A percentile compares a stretch with the other conserved stretches of the same genome.
Evolutionary conservation across 2,329 filamentous ascomycete genomes (phyloP).

Genomic region (Sclerotinia borealis): DNA sequence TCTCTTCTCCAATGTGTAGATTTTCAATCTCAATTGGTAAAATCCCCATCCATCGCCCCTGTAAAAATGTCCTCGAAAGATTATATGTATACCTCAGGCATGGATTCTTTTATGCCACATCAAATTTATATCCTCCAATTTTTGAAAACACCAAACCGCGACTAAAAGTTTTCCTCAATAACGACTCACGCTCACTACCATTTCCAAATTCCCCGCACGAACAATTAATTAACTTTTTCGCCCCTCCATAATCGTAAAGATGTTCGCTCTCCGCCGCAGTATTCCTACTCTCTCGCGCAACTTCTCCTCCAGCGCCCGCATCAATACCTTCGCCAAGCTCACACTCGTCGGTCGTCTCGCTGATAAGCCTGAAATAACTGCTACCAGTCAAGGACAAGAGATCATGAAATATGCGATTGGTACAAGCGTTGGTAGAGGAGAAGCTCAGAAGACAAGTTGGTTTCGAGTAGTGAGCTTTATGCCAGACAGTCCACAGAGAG

Average conservation of each 20-base stretch:
- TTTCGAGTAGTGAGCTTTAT: constrained; percentile 73
- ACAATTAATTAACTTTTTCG: not conserved
- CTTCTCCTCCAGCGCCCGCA: constrained; percentile 64
- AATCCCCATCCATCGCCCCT: too few relatives aligned
- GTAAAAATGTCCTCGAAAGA: too few relatives aligned
- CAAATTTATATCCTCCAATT: not conserved
- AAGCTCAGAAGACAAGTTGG: constrained; percentile 76
- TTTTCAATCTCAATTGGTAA: not conserved
- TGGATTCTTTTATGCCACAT: not conserved
- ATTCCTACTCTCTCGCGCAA: constrained; percentile 48
- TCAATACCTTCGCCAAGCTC: constrained; percentile 63
- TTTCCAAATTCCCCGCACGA: not conserved
- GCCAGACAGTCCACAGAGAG: constrained; percentile 59
- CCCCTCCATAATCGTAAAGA: constrained; percentile 11
- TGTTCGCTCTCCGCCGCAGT: constrained; percentile 35
- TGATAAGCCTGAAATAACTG: constrained; percentile 66
- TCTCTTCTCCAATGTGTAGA: too few relatives aligned
- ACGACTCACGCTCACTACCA: not conserved
- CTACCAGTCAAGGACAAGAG: constrained; percentile 65
- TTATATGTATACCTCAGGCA: not conserved
- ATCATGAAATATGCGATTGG: constrained; percentile 73
- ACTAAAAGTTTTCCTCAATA: not conserved
- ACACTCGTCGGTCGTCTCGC: constrained; percentile 82
- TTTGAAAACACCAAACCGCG: not conserved
- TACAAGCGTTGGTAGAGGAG: constrained; percentile 57